These are phyloP conservation scores for Suillus alpinus DNA, from an alignment of 768 basidiomycete species.

Conservation along the genomic window DNA sequence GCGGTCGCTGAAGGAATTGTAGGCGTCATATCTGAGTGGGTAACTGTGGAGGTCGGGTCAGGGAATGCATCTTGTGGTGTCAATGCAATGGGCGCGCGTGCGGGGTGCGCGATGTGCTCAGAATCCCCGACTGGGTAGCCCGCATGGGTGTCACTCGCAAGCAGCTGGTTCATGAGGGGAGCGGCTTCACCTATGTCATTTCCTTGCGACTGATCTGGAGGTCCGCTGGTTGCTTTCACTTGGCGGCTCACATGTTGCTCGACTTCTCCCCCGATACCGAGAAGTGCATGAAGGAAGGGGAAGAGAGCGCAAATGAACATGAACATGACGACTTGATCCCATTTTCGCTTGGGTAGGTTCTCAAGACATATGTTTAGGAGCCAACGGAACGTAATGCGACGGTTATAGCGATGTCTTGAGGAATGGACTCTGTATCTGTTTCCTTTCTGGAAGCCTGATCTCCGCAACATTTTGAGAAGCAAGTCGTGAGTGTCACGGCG, in stretches of 20 bases:
- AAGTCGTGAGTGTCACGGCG: not conserved
- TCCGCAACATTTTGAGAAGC: not conserved
- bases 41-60: constrained; percentile 15
- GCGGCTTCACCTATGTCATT: not conserved
- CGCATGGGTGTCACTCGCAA: constrained; percentile 7
- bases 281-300: constrained; percentile 23
- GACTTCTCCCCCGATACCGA: constrained; percentile 17
- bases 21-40: not conserved
- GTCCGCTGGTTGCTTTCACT: not conserved
- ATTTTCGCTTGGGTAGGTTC: constrained; percentile 12
- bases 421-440: not conserved
- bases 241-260: constrained; percentile 3
- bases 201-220: not conserved
- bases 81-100: constrained; percentile 5
- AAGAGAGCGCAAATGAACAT: constrained; percentile 24
- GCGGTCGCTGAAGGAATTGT: not conserved
- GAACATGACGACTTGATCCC: constrained; percentile 22
- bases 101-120: constrained; percentile 13
- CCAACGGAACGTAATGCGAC: not conserved
- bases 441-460: not conserved
- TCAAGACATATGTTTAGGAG: not conserved
- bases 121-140: constrained; percentile 19
- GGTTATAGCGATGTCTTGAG: not conserved
- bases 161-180: not conserved
- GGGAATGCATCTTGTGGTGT: constrained; percentile 23